Percentiles rank a stretch among this genome's conserved stretches.
Conservation (phyloP, 768 basidiomycete genomes). For the Pleurotus eryngii region DNA sequence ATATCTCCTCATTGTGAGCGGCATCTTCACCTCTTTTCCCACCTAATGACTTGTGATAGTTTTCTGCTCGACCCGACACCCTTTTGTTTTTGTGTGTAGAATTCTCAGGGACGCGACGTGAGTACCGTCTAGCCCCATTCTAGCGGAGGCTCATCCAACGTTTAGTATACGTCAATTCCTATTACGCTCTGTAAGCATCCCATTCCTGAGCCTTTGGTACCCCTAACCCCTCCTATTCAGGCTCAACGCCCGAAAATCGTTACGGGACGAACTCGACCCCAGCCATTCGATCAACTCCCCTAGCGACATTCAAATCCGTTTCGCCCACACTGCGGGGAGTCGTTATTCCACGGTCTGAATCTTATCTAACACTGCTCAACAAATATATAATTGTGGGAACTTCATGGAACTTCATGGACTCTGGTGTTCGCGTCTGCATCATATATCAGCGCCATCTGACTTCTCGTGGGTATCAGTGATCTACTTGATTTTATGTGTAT, state of each 20-base stretch:
- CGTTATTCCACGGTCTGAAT: not conserved
- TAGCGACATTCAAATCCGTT: not conserved
- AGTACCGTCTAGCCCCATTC: not conserved
- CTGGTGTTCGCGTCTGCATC: too few species aligned
- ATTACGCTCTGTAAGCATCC: slow-evolving; percentile 2
- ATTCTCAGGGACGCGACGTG: slow-evolving; percentile 5
- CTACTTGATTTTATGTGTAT: not conserved
- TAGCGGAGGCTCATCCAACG: not conserved
- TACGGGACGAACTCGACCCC: slow-evolving; percentile 3
- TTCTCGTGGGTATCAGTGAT: too few species aligned
- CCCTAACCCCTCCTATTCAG: not conserved
- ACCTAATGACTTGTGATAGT: not conserved
- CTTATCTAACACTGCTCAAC: not conserved
- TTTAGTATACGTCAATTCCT: slow-evolving; percentile 8
- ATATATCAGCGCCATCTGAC: too few species aligned
- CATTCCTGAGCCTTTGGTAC: not conserved
- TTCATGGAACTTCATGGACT: too few species aligned
- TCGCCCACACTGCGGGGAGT: not conserved
- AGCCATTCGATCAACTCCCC: not conserved
- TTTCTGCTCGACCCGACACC: slow-evolving; percentile 5
- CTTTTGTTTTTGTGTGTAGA: slow-evolving; percentile 8
- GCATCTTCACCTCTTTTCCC: not conserved
- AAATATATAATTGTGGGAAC: too few species aligned
- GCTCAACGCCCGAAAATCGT: slow-evolving; percentile 6
- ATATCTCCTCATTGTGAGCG: slow-evolving; percentile 9